Base-by-base conservation (phyloP, 106 monocot genomes). In the Allium fistulosum region DNA sequence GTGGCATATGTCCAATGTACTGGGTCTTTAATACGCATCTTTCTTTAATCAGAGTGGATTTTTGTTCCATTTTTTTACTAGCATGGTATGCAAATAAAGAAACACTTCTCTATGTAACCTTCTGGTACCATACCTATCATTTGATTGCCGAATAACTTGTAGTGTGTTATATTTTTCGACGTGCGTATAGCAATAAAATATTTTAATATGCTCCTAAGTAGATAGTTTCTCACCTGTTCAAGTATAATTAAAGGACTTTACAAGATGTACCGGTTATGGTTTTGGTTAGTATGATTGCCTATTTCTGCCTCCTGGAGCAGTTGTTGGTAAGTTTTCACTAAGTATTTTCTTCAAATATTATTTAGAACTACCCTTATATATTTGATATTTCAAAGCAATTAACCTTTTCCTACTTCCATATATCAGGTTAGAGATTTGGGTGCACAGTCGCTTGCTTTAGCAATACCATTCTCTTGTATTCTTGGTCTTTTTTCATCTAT, bases 291-390 rank as follows among this genome's bases (percentile, higher is more conserved):
- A 97, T 89, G 88, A 82, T 97, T 51, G 92, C 96, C 22, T 97
- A 97, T 76, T 97, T 97, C 79, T 97, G 92, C 77, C 92, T 97
- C 79, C 76, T 97, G 82, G 96, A 97, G 80, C 96, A 92, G 74
- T 92, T 97, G 76, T 69, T 97, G 81, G 96, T 92, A 75, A 77
- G 68, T 66, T 46, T 13, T 69, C 11, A 55, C 53, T 10, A 10
- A 9, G 13, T 53, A 53, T 13, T 53, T 53, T 53, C 9, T 53
- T 55, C 15, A 55, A 8, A 26, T 26, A 10, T 57, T 57, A 1
- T 37, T 46, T 28, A 27, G 46, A 16, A 9, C 10, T 4, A 26
- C n/a, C 26, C n/a, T 61, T 18, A 17, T 61, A 17, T 49, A 49
- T n/a, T 47, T 17, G 65, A 9, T 65, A 9, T 65, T 18, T 18